Percentiles rank a stretch among this genome's conserved stretches.
Conservation (phyloP, 495 filamentous ascomycete species). For the Endocarpon pusillum region DNA sequence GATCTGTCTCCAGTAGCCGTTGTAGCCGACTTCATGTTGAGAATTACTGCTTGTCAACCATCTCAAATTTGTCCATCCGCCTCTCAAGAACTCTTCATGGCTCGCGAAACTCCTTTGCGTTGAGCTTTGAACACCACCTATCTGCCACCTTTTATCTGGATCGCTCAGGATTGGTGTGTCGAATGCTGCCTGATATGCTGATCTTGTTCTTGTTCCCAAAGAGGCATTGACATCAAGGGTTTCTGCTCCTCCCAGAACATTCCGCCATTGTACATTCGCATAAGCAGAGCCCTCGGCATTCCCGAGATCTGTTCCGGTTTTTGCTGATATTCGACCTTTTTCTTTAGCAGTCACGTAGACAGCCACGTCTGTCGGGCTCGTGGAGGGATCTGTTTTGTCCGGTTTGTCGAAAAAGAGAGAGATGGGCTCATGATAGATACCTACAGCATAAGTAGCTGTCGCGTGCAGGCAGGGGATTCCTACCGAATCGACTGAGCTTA, state of each 20-base stretch:
- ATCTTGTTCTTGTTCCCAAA: conserved; percentile 72
- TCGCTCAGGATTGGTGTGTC: conserved; percentile 65
- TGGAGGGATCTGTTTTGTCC: conserved; percentile 34
- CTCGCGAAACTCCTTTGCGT: conserved; percentile 81
- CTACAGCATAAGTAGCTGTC: conserved; percentile 27
- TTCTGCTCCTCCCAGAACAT: conserved; percentile 90
- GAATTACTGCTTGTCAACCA: conserved; percentile 47
- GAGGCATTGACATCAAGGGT: conserved; percentile 70
- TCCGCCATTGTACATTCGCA: conserved; percentile 63
- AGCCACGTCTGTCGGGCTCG: conserved; percentile 55
- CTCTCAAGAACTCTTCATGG: conserved; percentile 79
- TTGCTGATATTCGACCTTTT: conserved; percentile 60
- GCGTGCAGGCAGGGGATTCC: neutral
- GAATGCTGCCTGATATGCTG: conserved; percentile 72
- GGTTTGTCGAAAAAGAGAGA: conserved; percentile 62
- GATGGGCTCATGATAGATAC: conserved; percentile 76
- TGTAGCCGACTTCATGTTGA: conserved; percentile 61
- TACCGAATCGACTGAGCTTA: conserved; percentile 48
- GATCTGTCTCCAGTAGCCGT: conserved; percentile 70
- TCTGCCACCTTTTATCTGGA: conserved; percentile 55
- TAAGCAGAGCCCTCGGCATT: conserved; percentile 86
- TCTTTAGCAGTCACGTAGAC: conserved; percentile 61
- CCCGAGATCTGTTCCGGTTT: conserved; percentile 84
- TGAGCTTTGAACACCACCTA: conserved; percentile 62
- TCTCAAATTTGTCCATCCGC: conserved; percentile 55